A percentile compares a stretch with the other conserved stretches of the same genome.
phyloP scores from a whole-genome alignment of 106 monocot genomes.

The Alisma plantagoaquatica region DNA sequence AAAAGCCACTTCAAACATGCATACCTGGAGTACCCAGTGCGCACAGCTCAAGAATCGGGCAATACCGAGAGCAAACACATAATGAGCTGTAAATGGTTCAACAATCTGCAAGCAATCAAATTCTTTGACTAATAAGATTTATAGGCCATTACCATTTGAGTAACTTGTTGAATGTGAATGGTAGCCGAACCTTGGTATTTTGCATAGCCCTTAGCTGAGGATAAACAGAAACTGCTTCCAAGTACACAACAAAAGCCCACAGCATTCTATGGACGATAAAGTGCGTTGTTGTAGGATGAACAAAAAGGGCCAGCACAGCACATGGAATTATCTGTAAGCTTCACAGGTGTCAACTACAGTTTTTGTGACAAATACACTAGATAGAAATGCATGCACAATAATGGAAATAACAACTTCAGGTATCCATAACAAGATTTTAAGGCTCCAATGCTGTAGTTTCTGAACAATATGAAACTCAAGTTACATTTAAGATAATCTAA shows the following conservation, averaged over 20 bases:
- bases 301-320: not conserved
- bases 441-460: too few relatives aligned
- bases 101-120: conserved; percentile 2
- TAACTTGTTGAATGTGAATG: not conserved
- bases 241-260: conserved; percentile 1
- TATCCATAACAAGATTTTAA: too few relatives aligned
- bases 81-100: conserved; percentile 6
- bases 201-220: conserved; percentile 4
- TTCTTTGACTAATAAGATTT: not conserved
- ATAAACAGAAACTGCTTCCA: conserved; percentile 2
- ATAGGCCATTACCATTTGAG: not conserved
- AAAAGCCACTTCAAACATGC: not conserved
- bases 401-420: too few relatives aligned
- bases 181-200: conserved; percentile 2
- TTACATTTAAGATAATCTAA: too few relatives aligned
- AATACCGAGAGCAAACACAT: conserved; percentile 5
- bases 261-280: not conserved
- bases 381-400: too few relatives aligned
- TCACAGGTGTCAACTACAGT: too few relatives aligned
- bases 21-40: conserved; percentile 6
- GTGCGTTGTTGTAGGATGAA: not conserved
- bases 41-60: conserved; percentile 10
- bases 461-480: too few relatives aligned
- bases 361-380: too few relatives aligned
- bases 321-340: conserved; percentile 1